Evolutionary conservation across 441 rosid genomes (phyloP).

Genomic region (Populus hybrid): DNA sequence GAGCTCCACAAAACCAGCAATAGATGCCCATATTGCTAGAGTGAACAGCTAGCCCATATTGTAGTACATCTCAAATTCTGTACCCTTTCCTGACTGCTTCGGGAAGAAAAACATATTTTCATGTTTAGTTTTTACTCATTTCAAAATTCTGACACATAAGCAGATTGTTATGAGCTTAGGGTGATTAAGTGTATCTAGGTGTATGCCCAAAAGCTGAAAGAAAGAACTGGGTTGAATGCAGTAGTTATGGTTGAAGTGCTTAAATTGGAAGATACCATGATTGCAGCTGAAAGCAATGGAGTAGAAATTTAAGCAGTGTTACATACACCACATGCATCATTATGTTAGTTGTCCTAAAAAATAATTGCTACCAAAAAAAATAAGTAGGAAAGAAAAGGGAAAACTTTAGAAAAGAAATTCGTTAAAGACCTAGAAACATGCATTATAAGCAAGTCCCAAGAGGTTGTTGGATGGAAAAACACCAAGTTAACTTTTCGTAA

Average conservation of each 20-base stretch:
- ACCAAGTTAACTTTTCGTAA: not conserved
- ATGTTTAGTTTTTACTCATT: not conserved
- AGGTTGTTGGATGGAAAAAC: not conserved
- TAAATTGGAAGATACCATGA: slow-evolving; percentile 23
- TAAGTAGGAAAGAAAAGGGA: not conserved
- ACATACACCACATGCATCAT: slow-evolving; percentile 14
- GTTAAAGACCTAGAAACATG: not conserved
- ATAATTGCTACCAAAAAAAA: not conserved
- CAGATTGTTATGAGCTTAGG: not conserved
- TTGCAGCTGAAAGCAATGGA: slow-evolving; percentile 1
- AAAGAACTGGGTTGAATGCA: not conserved
- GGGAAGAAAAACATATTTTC: no score
- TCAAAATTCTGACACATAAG: not conserved
- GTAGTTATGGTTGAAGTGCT: slow-evolving; percentile 11
- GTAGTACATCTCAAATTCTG: no score
- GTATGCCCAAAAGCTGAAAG: slow-evolving; percentile 1
- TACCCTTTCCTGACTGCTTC: no score
- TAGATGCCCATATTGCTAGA: not conserved
- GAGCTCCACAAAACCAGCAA: not conserved
- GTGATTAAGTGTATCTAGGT: not conserved
- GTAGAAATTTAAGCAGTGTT: slow-evolving; percentile 4
- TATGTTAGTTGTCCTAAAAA: slow-evolving; percentile 15
- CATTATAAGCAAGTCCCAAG: not conserved
- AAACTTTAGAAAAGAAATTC: not conserved
- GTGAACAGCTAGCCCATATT: no score